Conservation (phyloP, 2,329 filamentous ascomycete genomes). For the Fusarium kyushuense region DNA sequence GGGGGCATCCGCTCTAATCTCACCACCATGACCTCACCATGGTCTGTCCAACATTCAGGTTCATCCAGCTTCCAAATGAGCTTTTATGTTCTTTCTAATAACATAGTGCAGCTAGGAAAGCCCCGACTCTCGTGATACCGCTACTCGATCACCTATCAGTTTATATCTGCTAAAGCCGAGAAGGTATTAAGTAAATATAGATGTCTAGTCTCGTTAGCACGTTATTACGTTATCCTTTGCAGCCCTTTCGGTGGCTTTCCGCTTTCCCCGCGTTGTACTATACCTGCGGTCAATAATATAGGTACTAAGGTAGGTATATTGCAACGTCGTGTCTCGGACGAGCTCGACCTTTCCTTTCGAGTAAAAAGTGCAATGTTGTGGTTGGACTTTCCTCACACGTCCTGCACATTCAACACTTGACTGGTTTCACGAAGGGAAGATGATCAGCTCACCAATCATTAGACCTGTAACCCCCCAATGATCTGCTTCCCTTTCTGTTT, state of each 20-base stretch:
- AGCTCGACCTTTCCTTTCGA: background rate
- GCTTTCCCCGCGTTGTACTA: slow-evolving; percentile 19
- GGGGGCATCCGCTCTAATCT: slow-evolving; percentile 32
- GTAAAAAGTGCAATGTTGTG: background rate
- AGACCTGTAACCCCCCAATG: background rate
- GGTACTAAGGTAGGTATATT: too few species aligned
- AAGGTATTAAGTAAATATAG: background rate
- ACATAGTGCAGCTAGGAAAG: background rate
- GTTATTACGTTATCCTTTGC: background rate
- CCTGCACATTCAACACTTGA: slow-evolving; percentile 10
- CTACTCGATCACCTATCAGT: slow-evolving; percentile 15
- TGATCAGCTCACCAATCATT: slow-evolving; percentile 21
- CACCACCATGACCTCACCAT: slow-evolving; percentile 47
- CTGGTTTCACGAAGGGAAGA: slow-evolving; percentile 1
- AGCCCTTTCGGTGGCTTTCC: slow-evolving; percentile 34
- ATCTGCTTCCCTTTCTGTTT: background rate
- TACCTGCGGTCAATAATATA: background rate
- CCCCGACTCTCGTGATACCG: slow-evolving; percentile 35
- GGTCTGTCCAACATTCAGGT: slow-evolving; percentile 25
- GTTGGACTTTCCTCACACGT: slow-evolving; percentile 19
- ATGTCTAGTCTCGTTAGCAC: slow-evolving; percentile 16
- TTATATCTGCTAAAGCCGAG: background rate
- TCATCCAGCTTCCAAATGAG: background rate
- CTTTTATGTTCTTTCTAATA: slow-evolving; percentile 2
- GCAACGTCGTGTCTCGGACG: slow-evolving; percentile 1